Conservation (phyloP, 805 yeast species). For the Starmerella scarabaei region DNA sequence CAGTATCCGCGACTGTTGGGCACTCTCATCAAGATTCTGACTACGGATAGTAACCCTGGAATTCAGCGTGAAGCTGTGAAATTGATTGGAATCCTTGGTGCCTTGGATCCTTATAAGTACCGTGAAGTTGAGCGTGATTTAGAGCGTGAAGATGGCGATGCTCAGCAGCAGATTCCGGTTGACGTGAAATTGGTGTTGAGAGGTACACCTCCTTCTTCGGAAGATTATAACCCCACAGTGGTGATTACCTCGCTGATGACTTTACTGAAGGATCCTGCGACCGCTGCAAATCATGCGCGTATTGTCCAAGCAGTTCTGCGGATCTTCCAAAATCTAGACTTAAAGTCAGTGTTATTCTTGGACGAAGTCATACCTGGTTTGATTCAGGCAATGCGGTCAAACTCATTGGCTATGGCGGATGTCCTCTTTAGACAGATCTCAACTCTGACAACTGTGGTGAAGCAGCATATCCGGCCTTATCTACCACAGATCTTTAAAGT, state of each 20-base stretch:
- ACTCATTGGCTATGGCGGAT: constrained; percentile 62
- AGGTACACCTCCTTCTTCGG: constrained; percentile 81
- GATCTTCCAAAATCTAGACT: constrained; percentile 77
- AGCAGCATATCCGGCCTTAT: constrained; percentile 78
- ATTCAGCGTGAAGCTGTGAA: constrained; percentile 81
- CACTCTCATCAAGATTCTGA: constrained; percentile 64
- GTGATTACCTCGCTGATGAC: constrained; percentile 77
- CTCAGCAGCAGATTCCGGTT: constrained; percentile 77
- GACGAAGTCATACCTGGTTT: constrained; percentile 83
- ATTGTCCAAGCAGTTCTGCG: constrained; percentile 90
- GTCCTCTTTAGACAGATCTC: constrained; percentile 83
- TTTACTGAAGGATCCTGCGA: constrained; percentile 70
- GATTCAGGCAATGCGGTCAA: constrained; percentile 62
- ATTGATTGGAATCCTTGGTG: constrained; percentile 85
- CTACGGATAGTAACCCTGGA: constrained; percentile 55
- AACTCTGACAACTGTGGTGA: constrained; percentile 64
- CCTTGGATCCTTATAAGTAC: constrained; percentile 90
- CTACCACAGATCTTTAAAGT: constrained; percentile 61
- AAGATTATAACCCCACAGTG: constrained; percentile 90
- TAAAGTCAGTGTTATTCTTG: constrained; percentile 78
- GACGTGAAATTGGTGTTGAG: constrained; percentile 85
- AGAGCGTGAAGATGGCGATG: constrained; percentile 30
- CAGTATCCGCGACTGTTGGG: constrained; percentile 86
- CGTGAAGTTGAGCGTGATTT: constrained; percentile 74
- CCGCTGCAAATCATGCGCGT: constrained; percentile 75